Evolutionary conservation across 2,329 filamentous ascomycete genomes (phyloP), one percentile per base, ranked within the genome.

Genomic region (Pseudohalonectria lignicola): DNA sequence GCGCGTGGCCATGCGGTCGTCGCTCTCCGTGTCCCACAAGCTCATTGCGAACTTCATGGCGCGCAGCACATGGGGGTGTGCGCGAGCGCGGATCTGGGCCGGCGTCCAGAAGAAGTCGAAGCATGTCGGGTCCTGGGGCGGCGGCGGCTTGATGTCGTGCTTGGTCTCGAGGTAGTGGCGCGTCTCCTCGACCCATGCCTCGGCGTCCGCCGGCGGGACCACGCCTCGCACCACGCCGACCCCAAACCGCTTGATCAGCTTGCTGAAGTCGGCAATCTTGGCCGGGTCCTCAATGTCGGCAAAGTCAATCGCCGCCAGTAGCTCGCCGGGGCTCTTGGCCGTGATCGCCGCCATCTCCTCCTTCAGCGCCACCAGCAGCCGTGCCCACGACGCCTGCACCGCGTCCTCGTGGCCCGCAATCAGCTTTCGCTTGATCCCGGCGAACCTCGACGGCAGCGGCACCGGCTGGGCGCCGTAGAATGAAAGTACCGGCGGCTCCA

Each of bases 31-130:
- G 42, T 81, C 74, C 80, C 81, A 85, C 20, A 83, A 60, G 9
- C 67, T 63, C 66, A 82, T 78, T 53, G 81, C 69, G 50, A 81
- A 84, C 26, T 67, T 64, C 59, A 85, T 79, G 2, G 79, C 69
- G 28, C 61, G 61, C 30, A 84, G 62, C 42, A 84, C 67, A 46
- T 73, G 69, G 4, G 77, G 74, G 47, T 85, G 76, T 0, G 76
- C 73, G 18, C 80, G 72, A n/a, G 78, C 76, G 47, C 73, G 69
- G 39, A 80, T 69, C 57, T 85, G 80, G 1, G 78, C 72, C 0
- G 78, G 78, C 5, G 79, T 79, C 80, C 79, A 84, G 60, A 82
- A 84, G 49, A 83, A 71, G 55, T 84, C 79, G 56, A 79, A 83
- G 37, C 82, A 82, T 2, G 79, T 75, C 5, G 79, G 79, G 30